phyloP scores from a whole-genome alignment of 1,284 basidiomycete genomes.

The Apiotrichum porosum region DNA sequence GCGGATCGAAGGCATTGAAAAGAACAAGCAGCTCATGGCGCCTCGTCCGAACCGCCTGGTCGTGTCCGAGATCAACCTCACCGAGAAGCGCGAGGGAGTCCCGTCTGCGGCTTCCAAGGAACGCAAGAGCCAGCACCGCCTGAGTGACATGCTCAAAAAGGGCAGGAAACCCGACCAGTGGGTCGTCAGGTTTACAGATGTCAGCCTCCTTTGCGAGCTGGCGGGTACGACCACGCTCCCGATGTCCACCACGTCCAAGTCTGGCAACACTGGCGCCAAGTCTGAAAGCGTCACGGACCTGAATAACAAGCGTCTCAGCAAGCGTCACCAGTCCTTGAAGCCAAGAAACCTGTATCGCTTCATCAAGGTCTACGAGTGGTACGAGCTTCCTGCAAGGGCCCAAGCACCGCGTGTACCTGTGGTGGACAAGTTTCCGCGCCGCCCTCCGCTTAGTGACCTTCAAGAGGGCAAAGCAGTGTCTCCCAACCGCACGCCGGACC shows the following conservation, averaged over 20 bases:
- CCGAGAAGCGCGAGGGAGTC: background rate
- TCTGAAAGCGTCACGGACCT: slow-evolving; percentile 63
- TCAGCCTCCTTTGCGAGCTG: slow-evolving; percentile 83
- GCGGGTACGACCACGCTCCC: slow-evolving; percentile 84
- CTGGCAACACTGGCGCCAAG: slow-evolving; percentile 55
- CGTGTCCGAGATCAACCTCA: slow-evolving; percentile 69
- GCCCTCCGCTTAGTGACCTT: background rate
- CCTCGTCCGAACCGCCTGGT: slow-evolving; percentile 83
- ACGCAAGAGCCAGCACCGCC: slow-evolving; percentile 73
- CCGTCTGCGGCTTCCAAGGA: slow-evolving; percentile 43
- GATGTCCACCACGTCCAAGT: slow-evolving; percentile 58
- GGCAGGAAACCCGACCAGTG: slow-evolving; percentile 69
- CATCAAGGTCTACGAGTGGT: slow-evolving; percentile 57
- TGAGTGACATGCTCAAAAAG: slow-evolving; percentile 60
- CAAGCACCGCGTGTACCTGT: background rate
- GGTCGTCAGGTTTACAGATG: slow-evolving; percentile 92
- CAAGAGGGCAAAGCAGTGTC: background rate
- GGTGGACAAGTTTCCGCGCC: background rate
- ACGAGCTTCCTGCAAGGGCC: slow-evolving; percentile 4
- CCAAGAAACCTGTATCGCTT: slow-evolving; percentile 87
- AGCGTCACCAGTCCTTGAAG: slow-evolving; percentile 64
- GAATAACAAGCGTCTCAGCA: slow-evolving; percentile 54
- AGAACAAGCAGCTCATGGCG: slow-evolving; percentile 62
- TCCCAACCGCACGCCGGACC: background rate
- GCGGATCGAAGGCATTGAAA: slow-evolving; percentile 89